These are phyloP conservation scores for Perilla frutescens DNA, from an alignment of 257 asterid species.

Conservation along the genomic window DNA sequence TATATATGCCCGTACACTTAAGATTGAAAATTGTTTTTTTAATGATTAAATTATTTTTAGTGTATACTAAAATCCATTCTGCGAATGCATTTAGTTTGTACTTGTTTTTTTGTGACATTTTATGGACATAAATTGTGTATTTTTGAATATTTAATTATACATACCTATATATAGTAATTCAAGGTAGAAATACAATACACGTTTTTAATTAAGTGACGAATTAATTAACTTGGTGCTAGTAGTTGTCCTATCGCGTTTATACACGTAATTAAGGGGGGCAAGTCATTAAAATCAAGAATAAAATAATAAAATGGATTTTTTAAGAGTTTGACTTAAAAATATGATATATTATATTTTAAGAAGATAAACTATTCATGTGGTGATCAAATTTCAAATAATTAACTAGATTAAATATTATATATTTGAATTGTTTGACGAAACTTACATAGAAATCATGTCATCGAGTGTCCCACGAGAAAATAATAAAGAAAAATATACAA, in stretches of 20 bases:
- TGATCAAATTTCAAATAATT: neutral
- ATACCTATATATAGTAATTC: neutral
- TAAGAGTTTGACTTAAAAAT: neutral
- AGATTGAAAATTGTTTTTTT: too few species aligned
- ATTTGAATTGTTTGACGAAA: neutral
- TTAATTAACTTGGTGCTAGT: neutral
- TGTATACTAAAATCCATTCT: too few species aligned
- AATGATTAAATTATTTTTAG: too few species aligned
- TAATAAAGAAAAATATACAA: neutral
- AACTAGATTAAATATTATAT: neutral
- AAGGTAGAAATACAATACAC: neutral
- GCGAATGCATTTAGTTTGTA: too few species aligned
- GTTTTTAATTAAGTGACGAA: too few species aligned
- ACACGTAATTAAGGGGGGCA: neutral
- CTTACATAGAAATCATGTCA: neutral
- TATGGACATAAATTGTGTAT: neutral
- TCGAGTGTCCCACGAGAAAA: conserved; percentile 12
- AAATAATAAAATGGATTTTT: neutral
- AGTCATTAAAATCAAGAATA: neutral
- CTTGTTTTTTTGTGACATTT: too few species aligned
- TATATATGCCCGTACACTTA: too few species aligned
- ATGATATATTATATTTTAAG: too few species aligned
- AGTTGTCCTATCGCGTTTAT: conserved; percentile 26
- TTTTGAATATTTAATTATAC: too few species aligned
- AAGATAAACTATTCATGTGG: too few species aligned